Conservation (phyloP, 108 stramenopile species). For the Fragilaria radians region DNA sequence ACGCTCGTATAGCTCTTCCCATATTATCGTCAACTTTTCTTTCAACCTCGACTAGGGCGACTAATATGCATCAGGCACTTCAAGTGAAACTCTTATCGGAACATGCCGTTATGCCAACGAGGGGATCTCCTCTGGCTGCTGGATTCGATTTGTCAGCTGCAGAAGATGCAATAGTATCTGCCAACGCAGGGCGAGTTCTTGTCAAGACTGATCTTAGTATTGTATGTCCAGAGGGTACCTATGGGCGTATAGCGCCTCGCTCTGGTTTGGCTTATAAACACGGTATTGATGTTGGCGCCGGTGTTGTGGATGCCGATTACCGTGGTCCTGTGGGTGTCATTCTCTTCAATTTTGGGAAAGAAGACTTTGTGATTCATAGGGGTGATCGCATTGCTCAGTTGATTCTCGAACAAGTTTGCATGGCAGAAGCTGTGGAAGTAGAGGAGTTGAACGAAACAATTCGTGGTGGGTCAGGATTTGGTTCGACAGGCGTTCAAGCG, state of each 20-base stretch:
- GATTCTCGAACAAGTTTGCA: constrained; percentile 90
- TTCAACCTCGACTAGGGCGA: too few species aligned
- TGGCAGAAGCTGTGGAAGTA: constrained; percentile 76
- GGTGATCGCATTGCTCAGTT: constrained; percentile 99
- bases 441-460: constrained; percentile 76
- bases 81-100: constrained; percentile 62
- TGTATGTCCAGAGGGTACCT: constrained; percentile 89
- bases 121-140: constrained; percentile 63
- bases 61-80: too few species aligned
- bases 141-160: constrained; percentile 78
- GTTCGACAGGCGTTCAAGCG: constrained; percentile 71
- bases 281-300: constrained; percentile 95
- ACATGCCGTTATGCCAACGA: constrained; percentile 56
- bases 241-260: constrained; percentile 91
- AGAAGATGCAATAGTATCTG: constrained; percentile 50
- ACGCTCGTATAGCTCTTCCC: too few species aligned
- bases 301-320: constrained; percentile 97
- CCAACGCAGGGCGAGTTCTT: constrained; percentile 70
- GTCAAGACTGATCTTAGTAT: constrained; percentile 92
- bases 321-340: constrained; percentile 97
- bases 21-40: too few species aligned
- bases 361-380: constrained; percentile 71
- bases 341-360: constrained; percentile 91
- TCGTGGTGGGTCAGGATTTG: constrained; percentile 89
- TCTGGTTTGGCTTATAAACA: constrained; percentile 92